A percentile compares a stretch with the other conserved stretches of the same genome.
Evolutionary conservation across 225 moss, liverwort and hornwort species (phyloP).

Genomic region (Physcomitrium patens): DNA sequence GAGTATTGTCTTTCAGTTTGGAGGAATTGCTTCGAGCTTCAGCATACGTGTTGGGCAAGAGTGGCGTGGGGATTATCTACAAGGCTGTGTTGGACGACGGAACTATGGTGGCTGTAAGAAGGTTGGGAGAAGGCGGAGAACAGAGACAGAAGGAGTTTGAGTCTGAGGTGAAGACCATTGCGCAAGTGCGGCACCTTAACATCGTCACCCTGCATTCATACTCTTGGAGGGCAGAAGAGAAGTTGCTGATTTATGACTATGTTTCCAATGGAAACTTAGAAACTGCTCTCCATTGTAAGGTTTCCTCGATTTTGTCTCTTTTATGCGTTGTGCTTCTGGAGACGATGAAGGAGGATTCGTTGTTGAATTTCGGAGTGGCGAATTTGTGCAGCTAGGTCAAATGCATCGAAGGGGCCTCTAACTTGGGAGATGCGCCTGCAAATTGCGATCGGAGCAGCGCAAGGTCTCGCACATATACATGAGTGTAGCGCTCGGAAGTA

Average conservation of each 20-base stretch:
- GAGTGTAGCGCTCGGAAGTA: constrained; percentile 53
- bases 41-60: constrained; percentile 59
- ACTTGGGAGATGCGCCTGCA: constrained; percentile 46
- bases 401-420: constrained; percentile 43
- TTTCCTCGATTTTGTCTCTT: background rate
- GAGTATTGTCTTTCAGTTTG: constrained; percentile 44
- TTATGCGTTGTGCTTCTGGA: background rate
- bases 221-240: constrained; percentile 44
- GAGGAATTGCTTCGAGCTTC: constrained; percentile 65
- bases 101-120: constrained; percentile 61
- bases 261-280: constrained; percentile 61
- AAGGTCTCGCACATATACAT: constrained; percentile 64
- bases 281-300: constrained; percentile 60
- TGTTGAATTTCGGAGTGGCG: constrained; percentile 15
- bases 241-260: constrained; percentile 56
- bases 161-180: constrained; percentile 56
- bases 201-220: constrained; percentile 50
- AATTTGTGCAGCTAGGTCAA: constrained; percentile 40
- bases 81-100: constrained; percentile 61
- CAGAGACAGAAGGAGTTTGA: constrained; percentile 48
- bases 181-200: constrained; percentile 54
- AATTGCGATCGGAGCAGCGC: constrained; percentile 53
- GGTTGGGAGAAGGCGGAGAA: constrained; percentile 62
- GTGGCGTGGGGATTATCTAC: constrained; percentile 69
- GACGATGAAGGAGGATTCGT: background rate